Evolutionary conservation across 768 basidiomycete genomes (phyloP), one percentile per base, ranked within the genome.

Genomic region (Amanita fuliginea): DNA sequence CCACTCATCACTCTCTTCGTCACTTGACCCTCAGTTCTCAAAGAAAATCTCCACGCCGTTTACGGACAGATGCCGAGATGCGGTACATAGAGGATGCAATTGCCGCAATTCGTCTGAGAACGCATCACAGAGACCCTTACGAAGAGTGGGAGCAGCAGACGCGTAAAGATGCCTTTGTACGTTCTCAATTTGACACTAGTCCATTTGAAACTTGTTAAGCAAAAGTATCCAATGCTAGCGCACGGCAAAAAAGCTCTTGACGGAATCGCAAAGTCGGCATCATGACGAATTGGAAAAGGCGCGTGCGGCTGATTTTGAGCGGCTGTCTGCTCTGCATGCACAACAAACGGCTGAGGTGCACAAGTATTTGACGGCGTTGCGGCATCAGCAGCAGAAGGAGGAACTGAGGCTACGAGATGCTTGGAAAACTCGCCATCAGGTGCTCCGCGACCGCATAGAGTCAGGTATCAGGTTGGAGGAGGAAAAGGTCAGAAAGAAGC

Each of bases 401-500:
- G 72, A 82, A 49, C 63, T 67, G 33, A 60, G 57, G 43, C 59
- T 82, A 32, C 64, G 66, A 40, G 64, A 64, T 4, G 61, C 56
- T 7, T 80, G 76, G 76, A 71, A 71, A 35, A 72, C 71, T 51
- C 76, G 80, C 40, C 77, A 81, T 37, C 72, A 68, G 53, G 56
- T 57, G 44, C 64, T 78, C 33, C 80, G 78, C 67, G 69, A 77
- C 22, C 69, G 79, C 3, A 76, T 86, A 46, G 83, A 88, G 61
- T 59, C 53, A 2, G 78, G 72, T 6, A 87, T 88, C 53, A 74
- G 74, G 56, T 26, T 64, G 3, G 83, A 86, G 57, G 80, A 85
- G 53, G 80, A 78, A 24, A 81, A 77, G 51, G 62, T 74, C 18
- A 70, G 69, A 7, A 68, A 61, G 52, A 67, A 60, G 49, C 56